Percentiles rank a stretch among this genome's conserved stretches.
Conservation (phyloP, 176 grass and related monocot species). For the Aegilops speltoides region DNA sequence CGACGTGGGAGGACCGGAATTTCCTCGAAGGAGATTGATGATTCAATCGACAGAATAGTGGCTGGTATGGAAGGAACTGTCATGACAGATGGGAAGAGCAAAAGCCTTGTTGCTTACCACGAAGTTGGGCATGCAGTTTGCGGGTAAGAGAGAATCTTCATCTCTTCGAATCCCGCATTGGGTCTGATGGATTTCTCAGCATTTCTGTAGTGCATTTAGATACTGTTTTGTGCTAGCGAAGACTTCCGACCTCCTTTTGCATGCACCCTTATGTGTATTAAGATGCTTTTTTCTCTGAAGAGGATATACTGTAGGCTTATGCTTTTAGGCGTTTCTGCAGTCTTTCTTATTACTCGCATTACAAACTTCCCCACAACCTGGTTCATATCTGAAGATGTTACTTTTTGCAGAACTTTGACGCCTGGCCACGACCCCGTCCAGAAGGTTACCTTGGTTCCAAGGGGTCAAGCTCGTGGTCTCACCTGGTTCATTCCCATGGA, state of each 20-base stretch:
- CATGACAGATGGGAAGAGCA: slow-evolving; percentile 99
- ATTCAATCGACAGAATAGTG: slow-evolving; percentile 99
- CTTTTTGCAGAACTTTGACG: slow-evolving; percentile 83
- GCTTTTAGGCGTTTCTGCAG: neutral
- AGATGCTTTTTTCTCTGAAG: neutral
- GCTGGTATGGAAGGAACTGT: slow-evolving; percentile 99
- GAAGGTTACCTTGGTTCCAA: slow-evolving; percentile 93
- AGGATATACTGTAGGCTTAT: neutral
- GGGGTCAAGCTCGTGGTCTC: slow-evolving; percentile 94
- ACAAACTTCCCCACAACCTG: neutral
- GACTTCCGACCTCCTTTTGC: neutral
- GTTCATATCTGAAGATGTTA: slow-evolving; percentile 14
- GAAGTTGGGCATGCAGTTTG: slow-evolving; percentile 99
- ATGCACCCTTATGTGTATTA: neutral
- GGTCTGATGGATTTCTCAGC: neutral
- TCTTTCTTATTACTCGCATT: slow-evolving; percentile 8
- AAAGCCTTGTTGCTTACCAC: slow-evolving; percentile 98
- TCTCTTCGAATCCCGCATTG: neutral
- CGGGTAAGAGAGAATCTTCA: slow-evolving; percentile 54
- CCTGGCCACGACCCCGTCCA: slow-evolving; percentile 94
- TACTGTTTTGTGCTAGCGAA: neutral
- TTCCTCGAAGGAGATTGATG: slow-evolving; percentile 95
- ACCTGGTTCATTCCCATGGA: slow-evolving; percentile 99
- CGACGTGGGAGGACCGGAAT: slow-evolving; percentile 76
- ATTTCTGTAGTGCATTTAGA: neutral